These are phyloP conservation scores for Aspergillus luchuensis DNA, from an alignment of 2,329 filamentous ascomycete genomes.

Conservation along the genomic window DNA sequence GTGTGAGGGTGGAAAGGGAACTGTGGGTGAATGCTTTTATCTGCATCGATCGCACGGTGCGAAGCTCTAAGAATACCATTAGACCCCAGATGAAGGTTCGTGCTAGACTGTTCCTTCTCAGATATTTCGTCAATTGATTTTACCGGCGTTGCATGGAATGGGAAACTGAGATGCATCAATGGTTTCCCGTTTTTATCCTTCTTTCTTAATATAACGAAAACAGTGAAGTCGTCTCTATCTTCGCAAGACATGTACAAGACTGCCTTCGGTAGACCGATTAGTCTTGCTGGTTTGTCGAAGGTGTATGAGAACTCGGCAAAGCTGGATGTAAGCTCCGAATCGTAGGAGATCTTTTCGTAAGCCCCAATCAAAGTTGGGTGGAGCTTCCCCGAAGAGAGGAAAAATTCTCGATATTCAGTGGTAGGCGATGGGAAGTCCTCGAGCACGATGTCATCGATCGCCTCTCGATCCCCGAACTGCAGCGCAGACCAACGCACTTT, in stretches of 20 bases:
- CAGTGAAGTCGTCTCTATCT: constrained; percentile 48
- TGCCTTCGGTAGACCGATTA: constrained; percentile 53
- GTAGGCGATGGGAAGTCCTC: constrained; percentile 39
- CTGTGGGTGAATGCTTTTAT: constrained; percentile 35
- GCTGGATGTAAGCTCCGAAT: background rate
- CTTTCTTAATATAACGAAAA: constrained; percentile 51
- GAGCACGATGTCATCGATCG: constrained; percentile 34
- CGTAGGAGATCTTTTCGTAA: background rate
- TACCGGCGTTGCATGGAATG: constrained; percentile 37
- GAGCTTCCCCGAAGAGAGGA: constrained; percentile 22
- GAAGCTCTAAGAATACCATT: constrained; percentile 50
- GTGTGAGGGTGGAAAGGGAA: constrained; percentile 45
- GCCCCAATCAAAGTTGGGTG: background rate
- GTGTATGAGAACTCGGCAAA: constrained; percentile 40
- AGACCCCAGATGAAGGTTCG: constrained; percentile 48
- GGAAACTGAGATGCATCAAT: constrained; percentile 49
- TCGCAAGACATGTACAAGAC: constrained; percentile 50
- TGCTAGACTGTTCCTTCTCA: constrained; percentile 41
- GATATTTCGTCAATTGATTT: constrained; percentile 31
- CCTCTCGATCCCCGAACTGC: constrained; percentile 36
- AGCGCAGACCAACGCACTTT: constrained; percentile 47
- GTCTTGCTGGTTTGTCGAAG: constrained; percentile 41
- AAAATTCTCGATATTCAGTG: constrained; percentile 40
- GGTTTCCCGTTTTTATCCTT: constrained; percentile 45
- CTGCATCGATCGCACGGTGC: constrained; percentile 42